phyloP scores from a whole-genome alignment of 192 early-diverging fungal species.

The Coemansia sp. region DNA sequence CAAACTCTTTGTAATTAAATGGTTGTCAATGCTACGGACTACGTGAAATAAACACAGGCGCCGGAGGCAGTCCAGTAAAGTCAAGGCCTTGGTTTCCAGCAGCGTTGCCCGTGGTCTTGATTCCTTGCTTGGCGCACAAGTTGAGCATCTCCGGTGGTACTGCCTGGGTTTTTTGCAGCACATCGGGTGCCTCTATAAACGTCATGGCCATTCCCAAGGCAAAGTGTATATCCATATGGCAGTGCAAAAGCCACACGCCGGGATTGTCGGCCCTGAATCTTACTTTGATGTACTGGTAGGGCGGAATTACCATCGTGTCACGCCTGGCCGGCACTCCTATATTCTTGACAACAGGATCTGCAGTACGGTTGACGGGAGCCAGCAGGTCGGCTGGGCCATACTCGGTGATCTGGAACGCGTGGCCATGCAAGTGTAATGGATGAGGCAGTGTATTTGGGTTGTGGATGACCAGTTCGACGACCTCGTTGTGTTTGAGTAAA shows the following conservation, averaged over 20 bases:
- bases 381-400: slow-evolving; percentile 53
- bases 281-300: slow-evolving; percentile 58
- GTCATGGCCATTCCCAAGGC: slow-evolving; percentile 66
- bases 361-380: slow-evolving; percentile 13
- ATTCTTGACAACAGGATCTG: slow-evolving; percentile 5
- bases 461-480: slow-evolving; percentile 66
- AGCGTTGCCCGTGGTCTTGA: slow-evolving; percentile 64
- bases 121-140: slow-evolving; percentile 60
- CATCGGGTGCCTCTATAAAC: slow-evolving; percentile 69
- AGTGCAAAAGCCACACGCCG: slow-evolving; percentile 83
- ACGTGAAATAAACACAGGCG: slow-evolving; percentile 14
- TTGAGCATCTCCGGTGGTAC: slow-evolving; percentile 57
- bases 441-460: slow-evolving; percentile 74
- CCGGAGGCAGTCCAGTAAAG: slow-evolving; percentile 56
- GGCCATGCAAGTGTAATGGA: slow-evolving; percentile 81
- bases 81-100: slow-evolving; percentile 68
- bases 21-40: neutral
- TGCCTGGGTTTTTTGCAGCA: slow-evolving; percentile 50
- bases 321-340: slow-evolving; percentile 35
- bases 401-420: slow-evolving; percentile 70
- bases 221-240: slow-evolving; percentile 62
- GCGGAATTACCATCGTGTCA: slow-evolving; percentile 64
- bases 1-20: neutral
- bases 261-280: slow-evolving; percentile 78
- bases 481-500: slow-evolving; percentile 61